Conservation (phyloP, 1,284 basidiomycete genomes). For the Marasmius oreades region DNA sequence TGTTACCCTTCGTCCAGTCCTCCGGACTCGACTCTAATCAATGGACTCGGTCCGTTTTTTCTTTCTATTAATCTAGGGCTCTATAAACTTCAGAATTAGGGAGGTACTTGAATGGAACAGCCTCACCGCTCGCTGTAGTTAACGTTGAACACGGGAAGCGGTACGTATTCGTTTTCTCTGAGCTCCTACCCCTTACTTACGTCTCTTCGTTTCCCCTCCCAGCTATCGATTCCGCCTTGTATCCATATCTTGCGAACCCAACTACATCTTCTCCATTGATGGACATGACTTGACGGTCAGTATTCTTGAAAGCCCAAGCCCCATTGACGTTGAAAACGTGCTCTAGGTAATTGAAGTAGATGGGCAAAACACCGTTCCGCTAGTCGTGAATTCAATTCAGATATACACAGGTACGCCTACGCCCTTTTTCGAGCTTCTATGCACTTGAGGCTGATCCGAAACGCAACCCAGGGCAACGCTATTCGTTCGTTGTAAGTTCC, state of each 20-base stretch:
- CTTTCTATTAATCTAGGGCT: not conserved
- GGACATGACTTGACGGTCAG: conserved; percentile 35
- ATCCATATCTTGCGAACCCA: conserved; percentile 30
- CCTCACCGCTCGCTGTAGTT: conserved; percentile 30
- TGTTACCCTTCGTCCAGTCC: conserved; percentile 11
- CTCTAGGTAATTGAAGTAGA: conserved; percentile 35
- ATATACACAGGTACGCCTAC: conserved; percentile 22
- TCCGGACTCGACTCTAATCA: conserved; percentile 41
- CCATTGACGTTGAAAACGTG: conserved; percentile 21
- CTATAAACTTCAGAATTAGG: conserved; percentile 20
- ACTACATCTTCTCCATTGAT: conserved; percentile 37
- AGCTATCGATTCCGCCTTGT: conserved; percentile 34
- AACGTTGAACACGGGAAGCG: conserved; percentile 13
- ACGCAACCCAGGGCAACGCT: conserved; percentile 27
- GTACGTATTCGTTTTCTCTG: conserved; percentile 9
- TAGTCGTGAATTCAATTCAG: conserved; percentile 23
- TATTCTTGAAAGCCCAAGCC: not conserved
- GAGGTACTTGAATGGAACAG: conserved; percentile 31
- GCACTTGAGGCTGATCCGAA: not conserved
- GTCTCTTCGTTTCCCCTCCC: conserved; percentile 10
- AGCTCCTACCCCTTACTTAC: conserved; percentile 20
- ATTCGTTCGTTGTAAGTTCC: conserved; percentile 24
- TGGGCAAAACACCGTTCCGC: conserved; percentile 29
- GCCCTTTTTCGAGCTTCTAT: not conserved
- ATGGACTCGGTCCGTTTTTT: conserved; percentile 30